A percentile compares a stretch with the other conserved stretches of the same genome.
Evolutionary conservation across 352 stramenopile genomes (phyloP).

Genomic region (Phytophthora cryptogea): DNA sequence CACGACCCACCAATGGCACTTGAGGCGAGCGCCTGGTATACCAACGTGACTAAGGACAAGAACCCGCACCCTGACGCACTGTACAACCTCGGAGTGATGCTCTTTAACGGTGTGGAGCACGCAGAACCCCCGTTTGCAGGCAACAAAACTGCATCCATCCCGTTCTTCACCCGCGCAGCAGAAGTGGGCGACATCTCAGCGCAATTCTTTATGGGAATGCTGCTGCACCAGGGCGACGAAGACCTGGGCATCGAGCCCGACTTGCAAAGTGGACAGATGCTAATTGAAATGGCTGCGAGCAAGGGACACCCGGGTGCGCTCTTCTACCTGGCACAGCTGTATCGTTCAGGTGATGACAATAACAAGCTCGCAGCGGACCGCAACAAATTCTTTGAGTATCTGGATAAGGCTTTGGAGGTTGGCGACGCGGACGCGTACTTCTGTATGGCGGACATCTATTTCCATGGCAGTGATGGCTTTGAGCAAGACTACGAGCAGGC

Average conservation of each 20-base stretch:
- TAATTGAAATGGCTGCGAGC: conserved; percentile 75
- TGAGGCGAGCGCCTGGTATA: conserved; percentile 79
- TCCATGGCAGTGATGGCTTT: conserved; percentile 81
- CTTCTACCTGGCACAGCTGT: conserved; percentile 89
- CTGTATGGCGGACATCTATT: conserved; percentile 89
- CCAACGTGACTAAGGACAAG: conserved; percentile 51
- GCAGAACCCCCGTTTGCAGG: conserved; percentile 63
- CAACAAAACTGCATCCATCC: conserved; percentile 64
- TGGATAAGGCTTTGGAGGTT: conserved; percentile 65
- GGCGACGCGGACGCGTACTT: conserved; percentile 78
- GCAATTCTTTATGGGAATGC: conserved; percentile 87
- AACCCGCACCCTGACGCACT: conserved; percentile 78
- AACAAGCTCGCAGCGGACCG: conserved; percentile 51
- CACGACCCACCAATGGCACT: conserved; percentile 78
- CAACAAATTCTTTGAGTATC: conserved; percentile 62
- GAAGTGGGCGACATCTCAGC: conserved; percentile 78
- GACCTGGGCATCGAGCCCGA: conserved; percentile 70
- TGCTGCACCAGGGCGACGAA: conserved; percentile 78
- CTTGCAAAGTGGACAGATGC: conserved; percentile 66
- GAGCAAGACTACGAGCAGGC: conserved; percentile 72
- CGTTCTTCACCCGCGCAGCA: conserved; percentile 79
- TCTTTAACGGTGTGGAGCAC: conserved; percentile 77
- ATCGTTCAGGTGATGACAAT: conserved; percentile 73
- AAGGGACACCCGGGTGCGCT: conserved; percentile 73
- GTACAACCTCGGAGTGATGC: conserved; percentile 84